Evolutionary conservation across 345 rosid species (phyloP).

Genomic region (Lepidium aucheri): DNA sequence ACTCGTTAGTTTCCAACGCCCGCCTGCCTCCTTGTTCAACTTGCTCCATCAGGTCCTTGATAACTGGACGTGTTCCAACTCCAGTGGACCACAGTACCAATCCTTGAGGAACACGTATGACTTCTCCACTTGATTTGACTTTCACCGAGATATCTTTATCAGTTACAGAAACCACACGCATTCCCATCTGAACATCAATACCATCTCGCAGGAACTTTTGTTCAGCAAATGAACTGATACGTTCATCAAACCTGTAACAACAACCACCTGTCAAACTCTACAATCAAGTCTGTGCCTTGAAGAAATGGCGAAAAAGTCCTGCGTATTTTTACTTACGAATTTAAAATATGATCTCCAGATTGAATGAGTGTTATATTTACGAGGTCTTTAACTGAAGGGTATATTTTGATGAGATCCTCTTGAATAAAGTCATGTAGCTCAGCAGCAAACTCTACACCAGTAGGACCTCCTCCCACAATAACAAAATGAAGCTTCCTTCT

Average conservation of each 20-base stretch:
- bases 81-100: conserved; percentile 96
- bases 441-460: conserved; percentile 99
- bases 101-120: conserved; percentile 63
- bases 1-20: conserved; percentile 70
- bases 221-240: conserved; percentile 90
- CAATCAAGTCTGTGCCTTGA: background rate
- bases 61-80: conserved; percentile 67
- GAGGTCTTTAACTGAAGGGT: conserved; percentile 63
- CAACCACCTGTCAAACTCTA: background rate
- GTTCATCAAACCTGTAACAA: conserved; percentile 66
- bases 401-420: conserved; percentile 67
- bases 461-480: conserved; percentile 97
- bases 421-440: conserved; percentile 81
- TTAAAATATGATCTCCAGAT: conserved; percentile 95
- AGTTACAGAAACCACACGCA: conserved; percentile 69
- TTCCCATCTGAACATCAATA: conserved; percentile 71
- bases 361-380: conserved; percentile 73
- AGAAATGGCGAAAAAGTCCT: background rate
- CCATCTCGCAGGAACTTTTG: conserved; percentile 76
- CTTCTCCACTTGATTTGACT: conserved; percentile 53
- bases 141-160: conserved; percentile 68
- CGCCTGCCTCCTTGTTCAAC: conserved; percentile 81
- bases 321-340: conserved; percentile 40
- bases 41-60: conserved; percentile 80
- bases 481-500: conserved; percentile 81